These are phyloP conservation scores for Annulohypoxylon truncatum DNA, from an alignment of 2,329 filamentous ascomycete genomes.

Conservation along the genomic window DNA sequence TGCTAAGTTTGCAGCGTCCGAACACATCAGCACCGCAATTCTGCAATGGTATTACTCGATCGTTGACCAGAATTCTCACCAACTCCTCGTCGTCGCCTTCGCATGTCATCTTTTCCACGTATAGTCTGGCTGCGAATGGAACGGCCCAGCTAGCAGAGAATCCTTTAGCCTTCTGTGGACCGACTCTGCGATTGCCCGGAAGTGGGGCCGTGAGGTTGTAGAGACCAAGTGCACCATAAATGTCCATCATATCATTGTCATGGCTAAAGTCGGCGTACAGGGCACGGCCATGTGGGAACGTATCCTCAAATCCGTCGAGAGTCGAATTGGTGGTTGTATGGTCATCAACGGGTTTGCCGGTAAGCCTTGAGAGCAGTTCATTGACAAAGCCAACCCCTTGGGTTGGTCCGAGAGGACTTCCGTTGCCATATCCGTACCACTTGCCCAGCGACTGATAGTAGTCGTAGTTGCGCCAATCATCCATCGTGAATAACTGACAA, in stretches of 20 bases:
- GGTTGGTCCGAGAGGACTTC: slow-evolving; percentile 82
- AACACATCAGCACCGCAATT: slow-evolving; percentile 76
- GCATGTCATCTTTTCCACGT: slow-evolving; percentile 89
- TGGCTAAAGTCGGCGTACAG: slow-evolving; percentile 93
- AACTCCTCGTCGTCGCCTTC: slow-evolving; percentile 67
- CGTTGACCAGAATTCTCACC: slow-evolving; percentile 85
- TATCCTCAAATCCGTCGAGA: slow-evolving; percentile 72
- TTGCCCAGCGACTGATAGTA: slow-evolving; percentile 85
- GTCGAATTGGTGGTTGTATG: slow-evolving; percentile 82
- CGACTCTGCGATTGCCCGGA: slow-evolving; percentile 61
- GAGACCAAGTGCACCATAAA: slow-evolving; percentile 81
- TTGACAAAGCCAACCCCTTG: slow-evolving; percentile 91
- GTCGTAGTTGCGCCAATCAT: slow-evolving; percentile 83
- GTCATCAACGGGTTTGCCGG: slow-evolving; percentile 74
- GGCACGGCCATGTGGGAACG: slow-evolving; percentile 76
- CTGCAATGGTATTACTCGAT: slow-evolving; percentile 78
- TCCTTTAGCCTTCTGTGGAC: slow-evolving; percentile 67
- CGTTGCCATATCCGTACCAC: slow-evolving; percentile 83
- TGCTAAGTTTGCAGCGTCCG: slow-evolving; percentile 76
- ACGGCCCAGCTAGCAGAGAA: slow-evolving; percentile 84
- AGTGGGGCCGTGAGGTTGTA: slow-evolving; percentile 74
- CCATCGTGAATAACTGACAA: slow-evolving; percentile 77
- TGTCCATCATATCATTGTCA: slow-evolving; percentile 85
- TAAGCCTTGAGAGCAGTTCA: slow-evolving; percentile 86
- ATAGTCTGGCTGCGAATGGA: slow-evolving; percentile 83